These are phyloP conservation scores for Pleodorina starrii DNA, from an alignment of 139 green algal genomes.

Conservation along the genomic window DNA sequence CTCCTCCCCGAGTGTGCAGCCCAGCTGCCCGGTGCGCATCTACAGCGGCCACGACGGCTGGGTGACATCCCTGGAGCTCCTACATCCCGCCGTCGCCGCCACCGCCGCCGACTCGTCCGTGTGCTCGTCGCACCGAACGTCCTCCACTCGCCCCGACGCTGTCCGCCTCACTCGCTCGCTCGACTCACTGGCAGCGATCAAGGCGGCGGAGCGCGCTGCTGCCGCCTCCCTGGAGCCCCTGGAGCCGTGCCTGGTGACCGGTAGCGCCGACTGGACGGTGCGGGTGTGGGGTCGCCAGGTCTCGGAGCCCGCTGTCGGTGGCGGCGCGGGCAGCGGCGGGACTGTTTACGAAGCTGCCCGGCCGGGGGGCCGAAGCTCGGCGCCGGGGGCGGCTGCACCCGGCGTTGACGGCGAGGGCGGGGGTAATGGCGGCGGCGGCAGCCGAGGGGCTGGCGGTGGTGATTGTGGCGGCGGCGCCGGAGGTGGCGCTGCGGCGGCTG, in stretches of 20 bases:
- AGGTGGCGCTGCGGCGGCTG: not conserved
- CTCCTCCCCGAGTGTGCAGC: no score
- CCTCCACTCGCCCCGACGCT: not conserved
- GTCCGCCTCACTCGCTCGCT: not conserved
- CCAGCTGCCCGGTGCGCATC: slow-evolving; percentile 2
- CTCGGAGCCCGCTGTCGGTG: not conserved
- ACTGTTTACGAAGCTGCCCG: no score
- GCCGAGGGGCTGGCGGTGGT: not conserved
- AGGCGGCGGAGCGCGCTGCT: no score
- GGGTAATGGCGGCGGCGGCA: not conserved
- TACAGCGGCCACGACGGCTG: slow-evolving; percentile 28
- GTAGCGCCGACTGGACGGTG: slow-evolving; percentile 14
- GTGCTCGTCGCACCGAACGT: no score
- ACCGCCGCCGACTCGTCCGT: no score
- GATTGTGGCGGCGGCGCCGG: not conserved
- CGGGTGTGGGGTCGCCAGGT: not conserved
- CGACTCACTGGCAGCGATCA: no score
- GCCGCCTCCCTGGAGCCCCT: no score
- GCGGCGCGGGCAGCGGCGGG: not conserved
- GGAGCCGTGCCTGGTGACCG: slow-evolving; percentile 14
- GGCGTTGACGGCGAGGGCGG: no score
- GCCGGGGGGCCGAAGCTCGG: no score
- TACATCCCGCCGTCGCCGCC: not conserved
- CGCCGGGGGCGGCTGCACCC: no score
- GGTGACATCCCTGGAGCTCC: slow-evolving; percentile 21